Conservation (phyloP, 2,329 filamentous ascomycete species). For the Aspergillus pseudoglaucus region DNA sequence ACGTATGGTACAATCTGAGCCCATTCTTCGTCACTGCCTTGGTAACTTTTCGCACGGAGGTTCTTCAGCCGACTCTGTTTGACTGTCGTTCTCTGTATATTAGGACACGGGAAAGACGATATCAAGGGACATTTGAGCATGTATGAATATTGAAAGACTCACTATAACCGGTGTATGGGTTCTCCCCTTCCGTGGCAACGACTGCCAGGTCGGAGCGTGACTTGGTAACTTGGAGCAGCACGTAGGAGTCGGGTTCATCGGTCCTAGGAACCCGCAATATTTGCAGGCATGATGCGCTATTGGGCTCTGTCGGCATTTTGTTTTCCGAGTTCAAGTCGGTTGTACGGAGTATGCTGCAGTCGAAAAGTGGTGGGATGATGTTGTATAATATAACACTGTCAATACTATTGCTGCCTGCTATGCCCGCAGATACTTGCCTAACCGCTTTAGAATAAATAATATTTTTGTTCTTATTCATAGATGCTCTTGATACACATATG, state of each 20-base stretch:
- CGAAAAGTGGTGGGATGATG: background rate
- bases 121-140: constrained; percentile 5
- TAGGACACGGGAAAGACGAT: constrained; percentile 3
- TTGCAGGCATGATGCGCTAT: constrained; percentile 12
- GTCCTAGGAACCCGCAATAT: constrained; percentile 48
- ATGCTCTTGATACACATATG: too few species aligned
- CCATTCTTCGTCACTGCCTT: constrained; percentile 40
- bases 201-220: constrained; percentile 46
- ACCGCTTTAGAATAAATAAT: too few species aligned
- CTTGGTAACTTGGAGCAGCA: constrained; percentile 47
- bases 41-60: constrained; percentile 38
- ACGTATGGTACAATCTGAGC: constrained; percentile 27
- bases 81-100: constrained; percentile 23
- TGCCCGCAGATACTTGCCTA: too few species aligned
- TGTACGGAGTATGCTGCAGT: background rate
- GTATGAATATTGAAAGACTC: constrained; percentile 7
- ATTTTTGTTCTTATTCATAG: too few species aligned
- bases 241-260: constrained; percentile 31
- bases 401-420: too few species aligned
- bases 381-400: background rate
- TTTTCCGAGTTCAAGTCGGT: background rate
- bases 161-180: constrained; percentile 47
- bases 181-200: constrained; percentile 53
- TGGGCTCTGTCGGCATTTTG: background rate
- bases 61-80: constrained; percentile 29